A percentile compares a stretch with the other conserved stretches of the same genome.
Evolutionary conservation across 2,329 filamentous ascomycete genomes (phyloP).

Genomic region (Ceratocystis variospora): DNA sequence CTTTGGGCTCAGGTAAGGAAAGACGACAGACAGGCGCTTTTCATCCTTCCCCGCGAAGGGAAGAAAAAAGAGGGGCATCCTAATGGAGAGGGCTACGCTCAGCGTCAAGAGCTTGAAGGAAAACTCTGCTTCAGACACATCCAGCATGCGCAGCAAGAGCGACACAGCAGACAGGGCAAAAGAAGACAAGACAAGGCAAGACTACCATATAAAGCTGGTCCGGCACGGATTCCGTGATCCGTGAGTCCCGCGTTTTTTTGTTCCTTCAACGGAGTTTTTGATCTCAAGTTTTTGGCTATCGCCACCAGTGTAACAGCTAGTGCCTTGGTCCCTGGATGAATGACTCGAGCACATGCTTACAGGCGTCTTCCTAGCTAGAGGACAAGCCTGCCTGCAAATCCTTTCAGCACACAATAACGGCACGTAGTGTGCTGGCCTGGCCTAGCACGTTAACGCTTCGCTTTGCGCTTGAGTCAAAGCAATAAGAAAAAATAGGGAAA

Average conservation of each 20-base stretch:
- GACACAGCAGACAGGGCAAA: not conserved
- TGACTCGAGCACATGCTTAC: too few species aligned
- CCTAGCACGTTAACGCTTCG: not conserved
- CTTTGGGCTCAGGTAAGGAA: not conserved
- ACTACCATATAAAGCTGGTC: not conserved
- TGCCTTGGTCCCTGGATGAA: not conserved
- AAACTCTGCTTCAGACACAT: not conserved
- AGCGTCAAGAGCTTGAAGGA: too few species aligned
- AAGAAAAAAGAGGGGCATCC: not conserved
- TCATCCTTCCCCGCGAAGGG: not conserved
- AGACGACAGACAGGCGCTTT: not conserved
- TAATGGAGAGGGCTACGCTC: not conserved
- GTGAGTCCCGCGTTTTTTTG: not conserved
- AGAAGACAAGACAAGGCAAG: not conserved
- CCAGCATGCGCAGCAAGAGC: not conserved
- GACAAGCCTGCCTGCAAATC: not conserved
- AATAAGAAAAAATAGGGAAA: too few species aligned
- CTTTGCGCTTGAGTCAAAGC: too few species aligned
- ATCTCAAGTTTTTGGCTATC: not conserved
- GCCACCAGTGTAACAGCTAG: not conserved
- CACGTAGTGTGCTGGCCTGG: not conserved
- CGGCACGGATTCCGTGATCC: conserved; percentile 1
- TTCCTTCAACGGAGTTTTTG: not conserved
- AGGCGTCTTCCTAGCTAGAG: too few species aligned
- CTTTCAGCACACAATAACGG: not conserved